Percentiles rank a stretch among this genome's conserved stretches.
Conservation (phyloP, 805 yeast species). For the Candida parachauliodes region DNA sequence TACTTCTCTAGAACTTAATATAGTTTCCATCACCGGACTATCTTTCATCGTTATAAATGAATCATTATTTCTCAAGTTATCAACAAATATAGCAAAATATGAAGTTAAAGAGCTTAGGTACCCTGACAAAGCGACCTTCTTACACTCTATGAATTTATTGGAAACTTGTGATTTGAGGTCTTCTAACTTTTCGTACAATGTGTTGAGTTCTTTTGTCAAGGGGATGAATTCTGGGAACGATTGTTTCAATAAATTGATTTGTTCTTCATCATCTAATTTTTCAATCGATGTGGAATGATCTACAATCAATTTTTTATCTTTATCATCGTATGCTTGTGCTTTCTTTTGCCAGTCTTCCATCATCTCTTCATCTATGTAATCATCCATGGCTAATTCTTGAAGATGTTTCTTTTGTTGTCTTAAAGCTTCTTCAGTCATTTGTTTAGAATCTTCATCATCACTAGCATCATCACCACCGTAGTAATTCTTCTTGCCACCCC, state of each 20-base stretch:
- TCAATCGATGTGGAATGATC: constrained; percentile 32
- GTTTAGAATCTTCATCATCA: constrained; percentile 74
- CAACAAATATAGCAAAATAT: constrained; percentile 72
- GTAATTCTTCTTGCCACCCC: constrained; percentile 47
- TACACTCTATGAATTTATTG: constrained; percentile 42
- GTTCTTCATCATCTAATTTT: constrained; percentile 49
- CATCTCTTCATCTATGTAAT: constrained; percentile 64
- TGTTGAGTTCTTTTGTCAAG: constrained; percentile 55
- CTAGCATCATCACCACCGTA: constrained; percentile 64
- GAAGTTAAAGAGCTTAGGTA: constrained; percentile 76
- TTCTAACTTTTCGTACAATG: constrained; percentile 16
- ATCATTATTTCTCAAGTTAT: constrained; percentile 51
- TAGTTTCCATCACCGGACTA: constrained; percentile 84
- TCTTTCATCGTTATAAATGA: constrained; percentile 65
- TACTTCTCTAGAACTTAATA: constrained; percentile 75
- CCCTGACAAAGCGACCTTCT: constrained; percentile 68
- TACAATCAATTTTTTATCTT: constrained; percentile 22
- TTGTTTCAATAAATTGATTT: constrained; percentile 50
- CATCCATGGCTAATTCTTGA: constrained; percentile 67
- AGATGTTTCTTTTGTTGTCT: constrained; percentile 75
- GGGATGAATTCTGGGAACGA: constrained; percentile 85
- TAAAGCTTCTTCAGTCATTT: constrained; percentile 83
- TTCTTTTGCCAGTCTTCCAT: constrained; percentile 73
- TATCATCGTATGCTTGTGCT: constrained; percentile 43
- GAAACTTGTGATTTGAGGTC: constrained; percentile 11